These are phyloP conservation scores for Helotiales sp. DNA, from an alignment of 2,329 filamentous ascomycete genomes.

Conservation along the genomic window DNA sequence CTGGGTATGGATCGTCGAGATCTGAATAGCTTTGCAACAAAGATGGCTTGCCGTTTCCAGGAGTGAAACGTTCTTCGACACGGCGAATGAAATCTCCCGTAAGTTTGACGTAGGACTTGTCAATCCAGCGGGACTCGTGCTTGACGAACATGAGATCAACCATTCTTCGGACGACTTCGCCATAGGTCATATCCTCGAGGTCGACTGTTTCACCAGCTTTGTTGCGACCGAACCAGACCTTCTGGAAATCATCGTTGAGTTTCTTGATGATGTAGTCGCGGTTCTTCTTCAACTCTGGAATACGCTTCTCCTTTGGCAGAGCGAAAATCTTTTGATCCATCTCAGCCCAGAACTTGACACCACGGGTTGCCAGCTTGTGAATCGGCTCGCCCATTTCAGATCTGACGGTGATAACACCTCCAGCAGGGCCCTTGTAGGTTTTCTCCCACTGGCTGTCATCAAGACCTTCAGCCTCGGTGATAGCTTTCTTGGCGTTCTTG, in stretches of 20 bases:
- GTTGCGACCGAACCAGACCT: conserved; percentile 94
- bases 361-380: conserved; percentile 95
- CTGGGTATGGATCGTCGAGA: conserved; percentile 76
- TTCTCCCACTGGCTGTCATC: conserved; percentile 86
- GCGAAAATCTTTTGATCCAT: conserved; percentile 99
- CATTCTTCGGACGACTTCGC: conserved; percentile 82
- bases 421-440: conserved; percentile 87
- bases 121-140: conserved; percentile 90
- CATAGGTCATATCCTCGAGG: conserved; percentile 94
- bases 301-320: conserved; percentile 85
- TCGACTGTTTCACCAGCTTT: conserved; percentile 78
- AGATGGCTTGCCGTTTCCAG: conserved; percentile 69
- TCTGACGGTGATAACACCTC: conserved; percentile 92
- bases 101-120: conserved; percentile 76
- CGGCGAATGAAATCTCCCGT: conserved; percentile 96
- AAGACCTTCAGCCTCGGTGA: conserved; percentile 80
- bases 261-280: conserved; percentile 92
- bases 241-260: conserved; percentile 94
- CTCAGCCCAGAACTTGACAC: conserved; percentile 96
- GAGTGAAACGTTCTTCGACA: conserved; percentile 92
- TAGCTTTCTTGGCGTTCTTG: conserved; percentile 83
- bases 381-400: conserved; percentile 99
- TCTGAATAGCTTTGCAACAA: conserved; percentile 88
- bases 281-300: conserved; percentile 84
- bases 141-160: conserved; percentile 90